phyloP scores from a whole-genome alignment of 202 grass and related monocot species.

The Carex arenaria region DNA sequence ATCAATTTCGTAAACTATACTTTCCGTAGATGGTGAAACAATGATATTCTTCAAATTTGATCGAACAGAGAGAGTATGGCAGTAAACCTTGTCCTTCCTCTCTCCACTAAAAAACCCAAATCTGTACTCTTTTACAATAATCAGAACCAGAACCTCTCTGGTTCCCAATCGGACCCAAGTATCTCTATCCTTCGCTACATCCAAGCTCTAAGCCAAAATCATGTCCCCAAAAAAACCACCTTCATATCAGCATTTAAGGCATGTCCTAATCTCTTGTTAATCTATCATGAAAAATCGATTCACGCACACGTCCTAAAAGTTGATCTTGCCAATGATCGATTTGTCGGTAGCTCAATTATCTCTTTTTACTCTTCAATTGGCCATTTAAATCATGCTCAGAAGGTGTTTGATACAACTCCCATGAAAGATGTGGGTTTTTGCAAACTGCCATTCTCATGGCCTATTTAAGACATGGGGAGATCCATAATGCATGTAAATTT shows the following conservation, averaged over 20 bases:
- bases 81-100: background rate
- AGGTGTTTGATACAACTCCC: constrained; percentile 29
- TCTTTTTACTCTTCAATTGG: constrained; percentile 30
- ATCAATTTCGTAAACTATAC: background rate
- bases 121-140: background rate
- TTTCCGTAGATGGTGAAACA: background rate
- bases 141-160: background rate
- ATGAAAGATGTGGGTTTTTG: constrained; percentile 21
- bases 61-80: constrained; percentile 8
- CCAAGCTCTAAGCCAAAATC: constrained; percentile 3
- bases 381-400: constrained; percentile 18
- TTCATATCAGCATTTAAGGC: constrained; percentile 32
- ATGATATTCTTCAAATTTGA: background rate
- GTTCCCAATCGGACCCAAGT: constrained; percentile 4
- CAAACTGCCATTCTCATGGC: constrained; percentile 29
- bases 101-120: background rate
- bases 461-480: constrained; percentile 22
- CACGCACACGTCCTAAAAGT: constrained; percentile 31
- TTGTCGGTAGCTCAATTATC: constrained; percentile 26
- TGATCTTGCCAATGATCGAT: constrained; percentile 19
- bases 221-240: constrained; percentile 25
- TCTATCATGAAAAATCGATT: constrained; percentile 23
- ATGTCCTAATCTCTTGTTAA: constrained; percentile 7
- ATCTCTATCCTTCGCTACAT: constrained; percentile 13
- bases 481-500: constrained; percentile 20